A percentile compares a stretch with the other conserved stretches of the same genome.
Conservation (phyloP, 768 basidiomycete genomes). For the Leccinum rimulosum region DNA sequence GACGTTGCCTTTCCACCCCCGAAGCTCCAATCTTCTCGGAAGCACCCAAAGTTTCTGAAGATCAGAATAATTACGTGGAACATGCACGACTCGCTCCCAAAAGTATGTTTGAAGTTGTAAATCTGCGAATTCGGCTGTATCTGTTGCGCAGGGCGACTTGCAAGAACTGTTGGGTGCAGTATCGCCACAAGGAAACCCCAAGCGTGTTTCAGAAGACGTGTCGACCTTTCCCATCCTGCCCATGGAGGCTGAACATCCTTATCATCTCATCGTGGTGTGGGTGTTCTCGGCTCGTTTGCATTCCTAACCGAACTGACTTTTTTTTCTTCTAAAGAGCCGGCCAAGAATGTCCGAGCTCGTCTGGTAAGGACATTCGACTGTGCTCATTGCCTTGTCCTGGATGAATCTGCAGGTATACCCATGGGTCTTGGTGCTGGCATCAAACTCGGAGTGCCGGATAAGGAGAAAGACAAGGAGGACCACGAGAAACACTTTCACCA, state of each 20-base stretch:
- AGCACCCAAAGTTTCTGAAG: slow-evolving; percentile 51
- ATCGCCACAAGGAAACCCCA: slow-evolving; percentile 37
- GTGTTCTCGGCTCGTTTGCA: slow-evolving; percentile 24
- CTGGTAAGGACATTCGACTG: slow-evolving; percentile 42
- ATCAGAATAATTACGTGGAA: slow-evolving; percentile 77
- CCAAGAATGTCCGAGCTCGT: slow-evolving; percentile 80
- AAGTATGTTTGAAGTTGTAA: slow-evolving; percentile 39
- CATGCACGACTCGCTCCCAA: slow-evolving; percentile 81
- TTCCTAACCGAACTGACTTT: slow-evolving; percentile 6
- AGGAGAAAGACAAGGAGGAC: slow-evolving; percentile 34
- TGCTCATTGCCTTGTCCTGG: slow-evolving; percentile 1
- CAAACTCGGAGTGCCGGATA: slow-evolving; percentile 59
- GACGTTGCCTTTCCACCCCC: slow-evolving; percentile 21
- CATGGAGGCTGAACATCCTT: slow-evolving; percentile 57
- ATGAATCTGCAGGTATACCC: slow-evolving; percentile 54
- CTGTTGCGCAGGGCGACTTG: slow-evolving; percentile 58
- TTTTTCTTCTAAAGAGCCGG: slow-evolving; percentile 45
- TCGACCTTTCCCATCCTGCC: slow-evolving; percentile 46
- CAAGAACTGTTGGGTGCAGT: slow-evolving; percentile 69
- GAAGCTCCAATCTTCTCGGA: slow-evolving; percentile 23
- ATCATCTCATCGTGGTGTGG: slow-evolving; percentile 78
- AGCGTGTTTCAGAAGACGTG: slow-evolving; percentile 21
- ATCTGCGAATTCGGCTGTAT: slow-evolving; percentile 3
- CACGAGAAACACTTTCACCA: slow-evolving; percentile 33
- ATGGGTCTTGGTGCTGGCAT: slow-evolving; percentile 78